Evolutionary conservation across 805 yeast genomes (phyloP).

Genomic region (Candida yuanshanica): DNA sequence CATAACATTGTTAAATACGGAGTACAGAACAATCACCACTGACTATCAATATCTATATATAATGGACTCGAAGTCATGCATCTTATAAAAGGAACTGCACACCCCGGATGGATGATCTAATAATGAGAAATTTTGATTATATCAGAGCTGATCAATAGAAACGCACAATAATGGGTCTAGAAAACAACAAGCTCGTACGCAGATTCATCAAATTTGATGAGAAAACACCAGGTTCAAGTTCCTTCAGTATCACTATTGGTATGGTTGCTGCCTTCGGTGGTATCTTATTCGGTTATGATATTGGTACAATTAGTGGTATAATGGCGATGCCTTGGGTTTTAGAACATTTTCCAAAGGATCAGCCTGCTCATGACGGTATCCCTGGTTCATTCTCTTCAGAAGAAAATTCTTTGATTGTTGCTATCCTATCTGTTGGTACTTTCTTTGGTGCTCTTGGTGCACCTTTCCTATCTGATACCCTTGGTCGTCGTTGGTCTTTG

Average conservation of each 20-base stretch:
- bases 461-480: slow-evolving; percentile 47
- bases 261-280: slow-evolving; percentile 64
- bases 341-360: slow-evolving; percentile 33
- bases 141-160: too few species aligned
- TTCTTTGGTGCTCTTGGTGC: slow-evolving; percentile 59
- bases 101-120: too few species aligned
- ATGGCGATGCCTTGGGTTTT: slow-evolving; percentile 55
- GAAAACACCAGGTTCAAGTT: slow-evolving; percentile 41
- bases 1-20: too few species aligned
- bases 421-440: slow-evolving; percentile 65
- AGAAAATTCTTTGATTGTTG: slow-evolving; percentile 54
- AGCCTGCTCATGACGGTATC: slow-evolving; percentile 29
- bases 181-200: slow-evolving; percentile 28
- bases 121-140: too few species aligned
- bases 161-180: slow-evolving; percentile 10
- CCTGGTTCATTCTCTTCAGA: slow-evolving; percentile 32
- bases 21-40: too few species aligned
- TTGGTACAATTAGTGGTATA: slow-evolving; percentile 61
- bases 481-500: slow-evolving; percentile 49
- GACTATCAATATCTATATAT: too few species aligned
- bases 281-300: slow-evolving; percentile 59
- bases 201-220: slow-evolving; percentile 39
- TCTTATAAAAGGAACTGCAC: not conserved
- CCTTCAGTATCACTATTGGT: slow-evolving; percentile 44
- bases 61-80: too few species aligned